phyloP scores from a whole-genome alignment of 129 eudicot genomes.

The Artemisia argyi region DNA sequence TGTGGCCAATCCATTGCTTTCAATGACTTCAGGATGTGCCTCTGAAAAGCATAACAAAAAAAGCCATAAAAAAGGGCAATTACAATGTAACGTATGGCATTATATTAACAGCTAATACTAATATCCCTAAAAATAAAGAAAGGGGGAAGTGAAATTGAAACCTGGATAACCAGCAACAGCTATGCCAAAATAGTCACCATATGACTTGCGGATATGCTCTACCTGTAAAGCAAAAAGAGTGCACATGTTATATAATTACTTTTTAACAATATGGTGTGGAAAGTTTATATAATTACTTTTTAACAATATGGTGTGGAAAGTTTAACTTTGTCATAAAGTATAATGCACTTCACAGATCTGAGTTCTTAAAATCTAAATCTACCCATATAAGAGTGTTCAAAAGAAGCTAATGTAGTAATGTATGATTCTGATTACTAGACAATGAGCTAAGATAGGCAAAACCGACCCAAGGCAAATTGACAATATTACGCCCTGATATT shows the following conservation, averaged over 20 bases:
- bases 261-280: background rate
- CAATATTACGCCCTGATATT: background rate
- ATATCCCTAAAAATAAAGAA: conserved; percentile 6
- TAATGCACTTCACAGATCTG: conserved; percentile 1
- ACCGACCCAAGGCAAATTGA: background rate
- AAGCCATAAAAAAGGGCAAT: background rate
- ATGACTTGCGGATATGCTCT: conserved; percentile 74
- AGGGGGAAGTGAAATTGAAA: conserved; percentile 23
- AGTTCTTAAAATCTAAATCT: background rate
- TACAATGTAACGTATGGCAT: background rate
- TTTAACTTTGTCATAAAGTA: conserved; percentile 1
- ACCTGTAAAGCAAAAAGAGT: conserved; percentile 51
- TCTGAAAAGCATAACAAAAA: conserved; percentile 40
- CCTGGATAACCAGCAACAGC: conserved; percentile 99
- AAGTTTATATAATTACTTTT: background rate
- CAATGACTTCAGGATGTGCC: conserved; percentile 96
- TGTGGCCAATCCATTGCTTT: conserved; percentile 70
- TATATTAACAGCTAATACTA: background rate
- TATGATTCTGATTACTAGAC: background rate
- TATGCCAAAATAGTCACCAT: conserved; percentile 93
- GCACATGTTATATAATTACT: background rate
- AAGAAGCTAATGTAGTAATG: background rate
- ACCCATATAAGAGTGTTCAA: conserved; percentile 20
- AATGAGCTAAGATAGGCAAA: conserved; percentile 1
- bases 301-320: background rate